Percentiles rank a stretch among this genome's conserved stretches.
These are phyloP conservation scores for Seminavis robusta DNA, from an alignment of 108 stramenopile genomes.

Conservation along the genomic window DNA sequence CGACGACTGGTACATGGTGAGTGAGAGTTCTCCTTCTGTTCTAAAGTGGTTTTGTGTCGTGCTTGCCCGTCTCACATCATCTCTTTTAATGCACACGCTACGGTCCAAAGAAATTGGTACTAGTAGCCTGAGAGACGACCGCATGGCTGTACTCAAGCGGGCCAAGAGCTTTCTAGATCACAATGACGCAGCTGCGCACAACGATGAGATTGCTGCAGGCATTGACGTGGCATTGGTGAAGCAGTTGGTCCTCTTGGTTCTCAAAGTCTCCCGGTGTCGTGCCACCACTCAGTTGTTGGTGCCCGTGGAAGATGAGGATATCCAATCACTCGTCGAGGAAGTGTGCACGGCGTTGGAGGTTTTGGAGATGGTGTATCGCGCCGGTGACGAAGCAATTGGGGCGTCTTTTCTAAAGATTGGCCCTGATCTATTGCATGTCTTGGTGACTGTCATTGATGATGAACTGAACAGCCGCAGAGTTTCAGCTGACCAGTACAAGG, in stretches of 20 bases:
- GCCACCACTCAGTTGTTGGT: not conserved
- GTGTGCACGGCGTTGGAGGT: slow-evolving; percentile 29
- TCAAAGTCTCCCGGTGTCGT: not conserved
- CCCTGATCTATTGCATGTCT: slow-evolving; percentile 27
- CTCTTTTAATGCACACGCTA: not conserved
- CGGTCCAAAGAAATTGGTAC: slow-evolving; percentile 15
- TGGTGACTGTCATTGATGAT: slow-evolving; percentile 32
- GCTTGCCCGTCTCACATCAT: not conserved
- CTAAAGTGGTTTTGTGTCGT: not conserved
- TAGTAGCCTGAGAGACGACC: slow-evolving; percentile 24
- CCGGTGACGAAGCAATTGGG: slow-evolving; percentile 30
- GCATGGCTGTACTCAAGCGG: slow-evolving; percentile 29
- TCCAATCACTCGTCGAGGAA: slow-evolving; percentile 18
- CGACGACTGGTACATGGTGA: slow-evolving; percentile 14
- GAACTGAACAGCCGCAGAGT: slow-evolving; percentile 22
- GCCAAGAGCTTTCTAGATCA: slow-evolving; percentile 42
- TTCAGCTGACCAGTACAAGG: not conserved
- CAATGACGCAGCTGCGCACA: slow-evolving; percentile 34
- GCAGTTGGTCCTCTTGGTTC: slow-evolving; percentile 40
- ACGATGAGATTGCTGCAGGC: slow-evolving; percentile 41
- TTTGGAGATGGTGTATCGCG: slow-evolving; percentile 48
- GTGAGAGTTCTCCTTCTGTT: not conserved
- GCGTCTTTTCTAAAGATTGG: slow-evolving; percentile 43
- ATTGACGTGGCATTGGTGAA: slow-evolving; percentile 48
- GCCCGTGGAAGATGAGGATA: not conserved